Conservation (phyloP, 768 basidiomycete genomes). For the Pulveroboletus sp. region DNA sequence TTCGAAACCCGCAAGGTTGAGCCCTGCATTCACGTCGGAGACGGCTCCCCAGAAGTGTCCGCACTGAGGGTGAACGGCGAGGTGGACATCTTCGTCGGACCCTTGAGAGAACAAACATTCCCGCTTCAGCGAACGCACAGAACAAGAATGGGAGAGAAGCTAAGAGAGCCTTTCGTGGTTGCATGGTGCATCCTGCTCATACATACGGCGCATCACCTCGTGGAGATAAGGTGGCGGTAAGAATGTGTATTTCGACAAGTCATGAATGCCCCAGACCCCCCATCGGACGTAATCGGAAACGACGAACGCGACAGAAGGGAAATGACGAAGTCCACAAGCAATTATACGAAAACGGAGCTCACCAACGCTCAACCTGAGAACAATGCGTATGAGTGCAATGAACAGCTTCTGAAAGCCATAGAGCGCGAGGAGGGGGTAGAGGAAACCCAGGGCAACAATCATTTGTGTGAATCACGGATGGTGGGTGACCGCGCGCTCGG, state of each 20-base stretch:
- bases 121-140: conserved; percentile 7
- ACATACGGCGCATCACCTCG: not conserved
- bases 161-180: not conserved
- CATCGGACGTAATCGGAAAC: not conserved
- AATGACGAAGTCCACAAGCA: not conserved
- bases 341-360: not conserved
- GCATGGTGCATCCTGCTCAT: not conserved
- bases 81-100: conserved; percentile 28
- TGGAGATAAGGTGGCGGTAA: not conserved
- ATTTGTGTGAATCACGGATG: conserved; percentile 6
- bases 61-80: conserved; percentile 44
- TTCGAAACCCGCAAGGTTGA: conserved; percentile 33
- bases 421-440: conserved; percentile 19
- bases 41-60: conserved; percentile 37
- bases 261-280: not conserved
- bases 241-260: too few species aligned
- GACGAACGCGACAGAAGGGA: not conserved
- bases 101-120: conserved; percentile 7
- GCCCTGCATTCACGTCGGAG: conserved; percentile 47
- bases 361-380: conserved; percentile 8
- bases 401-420: conserved; percentile 15
- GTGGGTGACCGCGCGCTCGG: not conserved
- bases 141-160: not conserved
- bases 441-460: conserved; percentile 22
- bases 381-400: not conserved